A percentile compares a stretch with the other conserved stretches of the same genome.
These are phyloP conservation scores for Thelonectria blattea DNA, from an alignment of 2,329 filamentous ascomycete species.

Conservation along the genomic window DNA sequence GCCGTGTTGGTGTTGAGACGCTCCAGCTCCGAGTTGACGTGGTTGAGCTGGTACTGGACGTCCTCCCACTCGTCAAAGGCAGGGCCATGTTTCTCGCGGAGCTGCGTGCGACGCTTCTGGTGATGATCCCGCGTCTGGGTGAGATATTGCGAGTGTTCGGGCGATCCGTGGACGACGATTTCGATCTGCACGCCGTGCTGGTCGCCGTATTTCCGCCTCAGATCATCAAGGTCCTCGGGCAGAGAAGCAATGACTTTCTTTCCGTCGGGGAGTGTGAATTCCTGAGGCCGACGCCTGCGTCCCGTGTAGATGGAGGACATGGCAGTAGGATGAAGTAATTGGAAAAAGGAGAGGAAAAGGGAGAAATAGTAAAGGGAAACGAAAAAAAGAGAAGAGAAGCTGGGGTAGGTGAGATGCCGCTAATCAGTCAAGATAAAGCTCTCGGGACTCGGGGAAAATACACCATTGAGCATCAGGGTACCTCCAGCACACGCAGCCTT, in stretches of 20 bases:
- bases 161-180: conserved; percentile 63
- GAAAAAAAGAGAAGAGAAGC: conserved; percentile 16
- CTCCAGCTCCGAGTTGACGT: conserved; percentile 59
- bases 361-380: conserved; percentile 8
- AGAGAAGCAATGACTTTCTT: conserved; percentile 61
- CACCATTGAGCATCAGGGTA: conserved; percentile 19
- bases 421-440: neutral
- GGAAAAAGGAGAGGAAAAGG: neutral
- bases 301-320: conserved; percentile 34
- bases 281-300: conserved; percentile 50
- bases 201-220: conserved; percentile 52
- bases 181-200: conserved; percentile 52
- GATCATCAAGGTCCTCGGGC: conserved; percentile 59
- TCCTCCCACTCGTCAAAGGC: conserved; percentile 63
- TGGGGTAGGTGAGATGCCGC: conserved; percentile 19
- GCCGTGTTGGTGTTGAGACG: conserved; percentile 60
- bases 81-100: conserved; percentile 56
- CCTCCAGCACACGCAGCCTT: neutral
- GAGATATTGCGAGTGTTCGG: conserved; percentile 54
- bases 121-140: conserved; percentile 60
- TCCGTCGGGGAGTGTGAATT: conserved; percentile 62
- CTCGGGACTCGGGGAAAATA: conserved; percentile 22
- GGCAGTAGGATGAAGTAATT: neutral
- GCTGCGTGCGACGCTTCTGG: conserved; percentile 50
- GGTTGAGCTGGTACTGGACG: conserved; percentile 58